A percentile compares a stretch with the other conserved stretches of the same genome.
Evolutionary conservation across 306 rosid genomes (phyloP).

Genomic region (Prosopis cineraria): DNA sequence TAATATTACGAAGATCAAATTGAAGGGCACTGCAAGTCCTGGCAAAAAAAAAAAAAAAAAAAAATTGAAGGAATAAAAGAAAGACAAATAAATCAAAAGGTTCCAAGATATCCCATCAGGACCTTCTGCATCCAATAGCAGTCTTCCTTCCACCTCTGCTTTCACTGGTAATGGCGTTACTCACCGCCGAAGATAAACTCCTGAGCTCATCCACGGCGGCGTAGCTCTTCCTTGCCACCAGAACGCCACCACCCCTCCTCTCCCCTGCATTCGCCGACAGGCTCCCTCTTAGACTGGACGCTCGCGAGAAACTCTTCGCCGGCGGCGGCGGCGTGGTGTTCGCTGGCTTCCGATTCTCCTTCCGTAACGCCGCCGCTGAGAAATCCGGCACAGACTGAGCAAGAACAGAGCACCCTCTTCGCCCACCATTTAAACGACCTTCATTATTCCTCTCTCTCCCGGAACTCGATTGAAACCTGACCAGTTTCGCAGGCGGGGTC

Average conservation of each 20-base stretch:
- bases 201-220: slow-evolving; percentile 68
- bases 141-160: slow-evolving; percentile 49
- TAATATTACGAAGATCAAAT: neutral
- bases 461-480: slow-evolving; percentile 46
- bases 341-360: slow-evolving; percentile 73
- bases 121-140: slow-evolving; percentile 54
- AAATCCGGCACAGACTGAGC: slow-evolving; percentile 91
- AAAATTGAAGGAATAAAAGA: neutral
- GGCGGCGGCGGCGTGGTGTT: slow-evolving; percentile 30
- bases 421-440: neutral
- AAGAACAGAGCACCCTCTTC: slow-evolving; percentile 52
- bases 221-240: slow-evolving; percentile 74
- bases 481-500: slow-evolving; percentile 64
- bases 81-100: neutral
- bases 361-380: slow-evolving; percentile 52
- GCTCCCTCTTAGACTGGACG: slow-evolving; percentile 66
- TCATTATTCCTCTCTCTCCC: neutral
- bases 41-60: no score
- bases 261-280: slow-evolving; percentile 72
- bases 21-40: neutral
- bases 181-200: slow-evolving; percentile 60
- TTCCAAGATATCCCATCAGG: neutral
- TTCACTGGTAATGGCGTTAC: slow-evolving; percentile 63
- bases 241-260: slow-evolving; percentile 47
- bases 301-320: slow-evolving; percentile 38